phyloP scores from a whole-genome alignment of 2,329 filamentous ascomycete species.

The Colletotrichum lini region DNA sequence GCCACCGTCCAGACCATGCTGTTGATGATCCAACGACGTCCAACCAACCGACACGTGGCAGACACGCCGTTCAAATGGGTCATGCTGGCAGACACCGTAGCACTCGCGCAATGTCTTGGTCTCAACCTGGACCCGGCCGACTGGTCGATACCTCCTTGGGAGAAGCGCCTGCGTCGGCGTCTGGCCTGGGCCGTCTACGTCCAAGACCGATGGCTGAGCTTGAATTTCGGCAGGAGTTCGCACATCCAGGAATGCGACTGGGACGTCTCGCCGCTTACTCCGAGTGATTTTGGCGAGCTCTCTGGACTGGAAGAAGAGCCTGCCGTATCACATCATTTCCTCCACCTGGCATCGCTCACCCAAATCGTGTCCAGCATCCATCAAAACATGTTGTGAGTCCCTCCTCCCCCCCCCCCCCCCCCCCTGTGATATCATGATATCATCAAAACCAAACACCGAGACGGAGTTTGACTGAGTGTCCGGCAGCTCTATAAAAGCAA shows the following conservation, averaged over 20 bases:
- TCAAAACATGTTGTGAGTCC: slow-evolving; percentile 28
- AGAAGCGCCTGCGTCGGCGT: slow-evolving; percentile 25
- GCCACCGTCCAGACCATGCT: slow-evolving; percentile 34
- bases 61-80: slow-evolving; percentile 39
- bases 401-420: not conserved
- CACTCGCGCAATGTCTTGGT: slow-evolving; percentile 23
- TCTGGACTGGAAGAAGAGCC: not conserved
- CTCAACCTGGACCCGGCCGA: slow-evolving; percentile 28
- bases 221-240: slow-evolving; percentile 29
- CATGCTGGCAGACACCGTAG: slow-evolving; percentile 34
- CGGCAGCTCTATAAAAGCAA: slow-evolving; percentile 20
- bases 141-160: slow-evolving; percentile 29
- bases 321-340: slow-evolving; percentile 13
- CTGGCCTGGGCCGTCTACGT: slow-evolving; percentile 32
- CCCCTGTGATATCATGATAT: no score
- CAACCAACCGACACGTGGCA: slow-evolving; percentile 33
- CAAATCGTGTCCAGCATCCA: slow-evolving; percentile 34
- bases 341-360: slow-evolving; percentile 22
- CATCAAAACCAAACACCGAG: no score
- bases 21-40: slow-evolving; percentile 31
- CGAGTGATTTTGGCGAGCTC: slow-evolving; percentile 4
- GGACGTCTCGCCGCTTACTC: slow-evolving; percentile 3
- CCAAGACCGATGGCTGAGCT: slow-evolving; percentile 30
- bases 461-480: not conserved
- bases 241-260: slow-evolving; percentile 35